Conservation (phyloP, 257 asterid species). For the Coffea canephora region DNA sequence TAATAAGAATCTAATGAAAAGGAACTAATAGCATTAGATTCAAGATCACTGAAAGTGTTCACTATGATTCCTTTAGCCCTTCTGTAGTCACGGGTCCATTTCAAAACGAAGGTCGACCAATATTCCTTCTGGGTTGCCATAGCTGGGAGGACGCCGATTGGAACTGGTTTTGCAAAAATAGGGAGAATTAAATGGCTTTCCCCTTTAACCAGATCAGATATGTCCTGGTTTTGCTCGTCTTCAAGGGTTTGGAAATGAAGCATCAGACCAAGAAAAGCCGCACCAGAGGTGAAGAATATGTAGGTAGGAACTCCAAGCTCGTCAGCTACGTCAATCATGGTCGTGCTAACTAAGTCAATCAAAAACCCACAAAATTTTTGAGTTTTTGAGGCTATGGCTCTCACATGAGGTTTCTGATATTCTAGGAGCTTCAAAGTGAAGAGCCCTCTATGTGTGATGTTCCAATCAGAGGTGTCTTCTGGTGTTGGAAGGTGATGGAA, state of each 20-base stretch:
- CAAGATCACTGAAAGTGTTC: constrained; percentile 16
- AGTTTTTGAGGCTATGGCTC: background rate
- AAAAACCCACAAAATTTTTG: constrained; percentile 2
- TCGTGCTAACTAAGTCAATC: background rate
- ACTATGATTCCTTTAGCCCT: constrained; percentile 7
- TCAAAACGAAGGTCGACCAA: background rate
- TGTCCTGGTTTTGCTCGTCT: constrained; percentile 1
- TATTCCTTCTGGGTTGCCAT: background rate
- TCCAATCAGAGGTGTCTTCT: constrained; percentile 5
- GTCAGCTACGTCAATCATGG: constrained; percentile 12
- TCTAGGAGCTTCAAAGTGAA: background rate
- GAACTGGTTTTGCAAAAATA: background rate
- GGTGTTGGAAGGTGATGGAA: constrained; percentile 13
- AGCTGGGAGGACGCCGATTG: background rate
- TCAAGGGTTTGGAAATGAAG: constrained; percentile 9
- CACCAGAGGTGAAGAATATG: constrained; percentile 9
- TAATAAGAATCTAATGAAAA: background rate
- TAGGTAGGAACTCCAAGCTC: constrained; percentile 13
- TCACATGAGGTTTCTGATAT: background rate
- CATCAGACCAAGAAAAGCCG: constrained; percentile 11
- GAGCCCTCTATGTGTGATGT: background rate
- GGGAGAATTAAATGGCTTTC: background rate
- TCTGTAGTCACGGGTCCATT: background rate
- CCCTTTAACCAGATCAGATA: background rate
- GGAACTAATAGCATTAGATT: background rate